phyloP scores from a whole-genome alignment of 2,329 filamentous ascomycete species.

The Lecanosticta acicola region DNA sequence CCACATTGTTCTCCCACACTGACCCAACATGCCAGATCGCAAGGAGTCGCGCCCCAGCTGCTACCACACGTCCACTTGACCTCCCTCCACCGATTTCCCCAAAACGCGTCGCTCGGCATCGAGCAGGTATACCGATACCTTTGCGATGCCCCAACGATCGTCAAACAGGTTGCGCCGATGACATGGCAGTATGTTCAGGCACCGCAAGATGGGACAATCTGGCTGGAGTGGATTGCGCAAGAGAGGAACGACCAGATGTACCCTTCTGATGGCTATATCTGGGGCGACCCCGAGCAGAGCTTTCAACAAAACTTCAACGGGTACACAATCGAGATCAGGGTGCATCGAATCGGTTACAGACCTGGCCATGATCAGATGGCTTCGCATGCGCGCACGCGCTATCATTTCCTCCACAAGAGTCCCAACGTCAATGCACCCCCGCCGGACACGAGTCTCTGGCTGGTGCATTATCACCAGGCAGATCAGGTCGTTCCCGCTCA shows the following conservation, averaged over 20 bases:
- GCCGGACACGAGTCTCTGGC: conserved; percentile 77
- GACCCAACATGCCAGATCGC: conserved; percentile 14
- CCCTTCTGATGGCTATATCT: conserved; percentile 87
- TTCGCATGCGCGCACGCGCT: conserved; percentile 74
- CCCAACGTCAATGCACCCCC: conserved; percentile 63
- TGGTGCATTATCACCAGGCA: conserved; percentile 80
- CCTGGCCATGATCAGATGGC: conserved; percentile 66
- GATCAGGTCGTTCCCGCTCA: conserved; percentile 69
- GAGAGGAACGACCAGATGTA: conserved; percentile 66
- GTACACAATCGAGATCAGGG: conserved; percentile 79
- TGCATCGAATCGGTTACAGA: conserved; percentile 74
- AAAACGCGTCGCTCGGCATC: conserved; percentile 63
- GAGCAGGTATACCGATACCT: conserved; percentile 79
- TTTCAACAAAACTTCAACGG: conserved; percentile 68
- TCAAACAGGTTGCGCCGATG: conserved; percentile 78
- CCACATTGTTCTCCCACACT: conserved; percentile 4
- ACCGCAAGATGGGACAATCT: conserved; percentile 73
- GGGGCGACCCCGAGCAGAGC: conserved; percentile 73
- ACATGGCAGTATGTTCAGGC: conserved; percentile 87
- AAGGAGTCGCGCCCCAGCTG: conserved; percentile 20
- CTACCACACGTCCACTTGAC: conserved; percentile 73
- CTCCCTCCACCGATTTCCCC: conserved; percentile 74
- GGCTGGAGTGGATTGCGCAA: conserved; percentile 83
- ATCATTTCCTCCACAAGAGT: conserved; percentile 73
- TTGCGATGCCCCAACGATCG: conserved; percentile 74